Evolutionary conservation across 2,329 filamentous ascomycete species (phyloP), one percentile per base, ranked within the genome.

Genomic region (Penicillium sp.): DNA sequence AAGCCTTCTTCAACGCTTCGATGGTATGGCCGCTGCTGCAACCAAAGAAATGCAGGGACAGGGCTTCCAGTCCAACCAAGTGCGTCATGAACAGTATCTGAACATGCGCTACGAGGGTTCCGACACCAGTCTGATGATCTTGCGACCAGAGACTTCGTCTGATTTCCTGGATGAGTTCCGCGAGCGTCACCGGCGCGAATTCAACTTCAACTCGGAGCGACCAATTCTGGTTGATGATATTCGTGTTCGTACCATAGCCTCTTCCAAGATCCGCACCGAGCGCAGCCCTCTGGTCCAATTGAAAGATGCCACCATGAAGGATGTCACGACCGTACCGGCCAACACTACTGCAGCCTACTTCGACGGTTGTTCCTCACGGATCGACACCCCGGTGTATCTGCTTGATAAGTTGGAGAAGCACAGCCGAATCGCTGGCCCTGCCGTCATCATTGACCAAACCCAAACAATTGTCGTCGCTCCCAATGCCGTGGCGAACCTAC

Each of bases 391-490:
- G 0, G 65, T 72, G 1, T 72, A 69, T 29, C 53, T 66, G 12
- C 59, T 72, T 1, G 60, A 67, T 46, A 59, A 68, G 20, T 52
- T 72, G 7, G 60, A 65, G 18, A 68, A 65, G 46, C 56, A 63
- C 35, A 64, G 62, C 9, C 64, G 63, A 3, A 61, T 73, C 9
- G 39, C 57, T 15, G 90, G 90, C 0, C 90, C 90, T 1, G 89
- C 90, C 0, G 86, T 95, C 69, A 81, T 95, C 53, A 89, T 90
- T 2, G 91, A 74, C 46, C 62, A 72, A 29, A 74, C 72, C 0
- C 92, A 96, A 70, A 97, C 92, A 0, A 93, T 97, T 54, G 88
- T 96, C 0, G 84, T 96, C 2, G 88, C 88, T 0, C 92, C 91
- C 0, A 81, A 81, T 27, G 82, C 89, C 2, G 81, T 82, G 20